A percentile compares a stretch with the other conserved stretches of the same genome.
phyloP scores from a whole-genome alignment of 345 rosid species.

The Aethionema arabicum region DNA sequence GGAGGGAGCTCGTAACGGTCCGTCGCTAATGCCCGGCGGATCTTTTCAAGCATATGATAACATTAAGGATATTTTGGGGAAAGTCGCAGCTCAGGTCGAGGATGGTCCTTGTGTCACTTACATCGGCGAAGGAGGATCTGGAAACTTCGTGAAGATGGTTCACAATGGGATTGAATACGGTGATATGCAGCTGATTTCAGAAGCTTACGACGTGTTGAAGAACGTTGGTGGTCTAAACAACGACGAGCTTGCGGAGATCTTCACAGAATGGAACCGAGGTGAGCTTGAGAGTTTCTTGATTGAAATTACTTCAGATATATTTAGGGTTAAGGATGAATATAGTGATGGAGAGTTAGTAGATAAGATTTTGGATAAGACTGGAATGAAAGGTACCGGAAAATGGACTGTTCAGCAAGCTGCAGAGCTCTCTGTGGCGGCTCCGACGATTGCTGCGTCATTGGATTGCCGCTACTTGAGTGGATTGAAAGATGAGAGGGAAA shows the following conservation, averaged over 20 bases:
- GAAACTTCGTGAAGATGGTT: constrained; percentile 95
- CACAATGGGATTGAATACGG: constrained; percentile 99
- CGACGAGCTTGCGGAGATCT: constrained; percentile 67
- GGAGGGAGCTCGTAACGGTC: constrained; percentile 92
- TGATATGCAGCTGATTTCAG: constrained; percentile 93
- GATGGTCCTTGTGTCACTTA: constrained; percentile 98
- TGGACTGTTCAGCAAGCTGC: constrained; percentile 99
- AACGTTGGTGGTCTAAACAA: constrained; percentile 76
- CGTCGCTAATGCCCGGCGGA: constrained; percentile 96
- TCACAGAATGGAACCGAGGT: constrained; percentile 75
- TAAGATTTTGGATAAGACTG: constrained; percentile 94
- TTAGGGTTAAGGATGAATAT: constrained; percentile 71
- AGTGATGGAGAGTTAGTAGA: constrained; percentile 78
- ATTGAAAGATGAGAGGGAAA: constrained; percentile 85
- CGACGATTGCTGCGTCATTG: constrained; percentile 91
- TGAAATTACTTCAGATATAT: constrained; percentile 87
- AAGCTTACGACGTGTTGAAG: constrained; percentile 93
- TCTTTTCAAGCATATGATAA: constrained; percentile 73
- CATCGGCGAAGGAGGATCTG: constrained; percentile 96
- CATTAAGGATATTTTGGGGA: constrained; percentile 59
- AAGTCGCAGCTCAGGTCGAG: constrained; percentile 93
- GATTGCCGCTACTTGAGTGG: constrained; percentile 92
- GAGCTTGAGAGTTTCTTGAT: constrained; percentile 89
- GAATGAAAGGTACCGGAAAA: constrained; percentile 98
- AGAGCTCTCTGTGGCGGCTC: constrained; percentile 95